phyloP scores from a whole-genome alignment of 352 stramenopile genomes.

The Pythium monospermum region DNA sequence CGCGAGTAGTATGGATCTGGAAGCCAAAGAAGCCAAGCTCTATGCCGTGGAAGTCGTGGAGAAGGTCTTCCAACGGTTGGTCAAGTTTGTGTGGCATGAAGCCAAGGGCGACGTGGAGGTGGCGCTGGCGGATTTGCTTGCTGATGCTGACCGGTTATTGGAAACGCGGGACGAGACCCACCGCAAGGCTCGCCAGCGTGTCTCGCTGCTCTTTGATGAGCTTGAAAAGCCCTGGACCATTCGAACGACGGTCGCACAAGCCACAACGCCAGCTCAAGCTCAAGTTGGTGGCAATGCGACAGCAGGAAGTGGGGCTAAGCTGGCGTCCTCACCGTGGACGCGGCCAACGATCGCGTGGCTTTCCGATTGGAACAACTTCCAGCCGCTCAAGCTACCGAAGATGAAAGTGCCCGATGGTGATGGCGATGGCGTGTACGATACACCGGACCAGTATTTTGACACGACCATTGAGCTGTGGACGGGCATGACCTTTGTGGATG shows the following conservation, averaged over 20 bases:
- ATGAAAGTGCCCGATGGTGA: constrained; percentile 54
- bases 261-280: too few relatives aligned
- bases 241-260: constrained; percentile 22
- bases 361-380: constrained; percentile 60
- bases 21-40: constrained; percentile 37
- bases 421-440: constrained; percentile 63
- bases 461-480: constrained; percentile 75
- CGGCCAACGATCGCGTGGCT: constrained; percentile 71
- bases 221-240: constrained; percentile 76
- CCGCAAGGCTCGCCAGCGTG: constrained; percentile 33
- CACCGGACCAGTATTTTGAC: constrained; percentile 69
- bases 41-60: constrained; percentile 41
- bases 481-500: constrained; percentile 86
- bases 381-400: constrained; percentile 55
- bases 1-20: constrained; percentile 2
- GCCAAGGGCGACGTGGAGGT: constrained; percentile 47
- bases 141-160: constrained; percentile 34
- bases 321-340: constrained; percentile 37
- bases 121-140: constrained; percentile 56
- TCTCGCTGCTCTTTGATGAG: constrained; percentile 46
- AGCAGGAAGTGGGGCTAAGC: not conserved
- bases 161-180: constrained; percentile 44
- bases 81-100: constrained; percentile 75
- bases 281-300: not conserved
- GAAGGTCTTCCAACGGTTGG: constrained; percentile 29